These are phyloP conservation scores for Lactarius deliciosus DNA, from an alignment of 768 basidiomycete species.

Conservation along the genomic window DNA sequence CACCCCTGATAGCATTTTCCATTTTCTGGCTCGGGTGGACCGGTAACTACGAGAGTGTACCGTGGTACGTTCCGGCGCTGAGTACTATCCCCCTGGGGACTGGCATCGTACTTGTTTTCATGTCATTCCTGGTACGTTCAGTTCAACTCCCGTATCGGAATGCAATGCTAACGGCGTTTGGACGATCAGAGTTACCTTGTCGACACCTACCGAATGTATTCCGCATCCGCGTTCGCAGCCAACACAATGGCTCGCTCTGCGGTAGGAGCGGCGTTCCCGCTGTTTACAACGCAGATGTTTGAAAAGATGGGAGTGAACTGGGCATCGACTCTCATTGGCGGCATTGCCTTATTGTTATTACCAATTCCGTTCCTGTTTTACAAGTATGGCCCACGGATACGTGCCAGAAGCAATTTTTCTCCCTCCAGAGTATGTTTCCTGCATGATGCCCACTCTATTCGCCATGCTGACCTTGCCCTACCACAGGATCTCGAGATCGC, in stretches of 20 bases:
- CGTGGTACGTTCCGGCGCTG: conserved; percentile 21
- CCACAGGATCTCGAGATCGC: conserved; percentile 3
- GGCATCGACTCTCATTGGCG: conserved; percentile 20
- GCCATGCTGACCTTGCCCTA: not conserved
- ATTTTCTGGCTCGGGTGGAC: conserved; percentile 23
- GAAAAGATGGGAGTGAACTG: conserved; percentile 19
- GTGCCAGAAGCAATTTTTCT: conserved; percentile 15
- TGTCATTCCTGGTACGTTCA: conserved; percentile 19
- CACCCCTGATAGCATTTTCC: conserved; percentile 2
- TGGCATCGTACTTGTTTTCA: conserved; percentile 6
- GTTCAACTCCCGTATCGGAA: not conserved
- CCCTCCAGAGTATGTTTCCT: conserved; percentile 15
- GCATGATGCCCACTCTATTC: not conserved
- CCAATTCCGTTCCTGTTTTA: conserved; percentile 21
- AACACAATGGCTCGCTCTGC: conserved; percentile 15
- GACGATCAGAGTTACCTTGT: conserved; percentile 19
- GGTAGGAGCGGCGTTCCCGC: conserved; percentile 15
- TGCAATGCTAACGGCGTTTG: not conserved
- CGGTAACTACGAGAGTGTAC: conserved; percentile 15
- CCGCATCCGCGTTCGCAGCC: conserved; percentile 21
- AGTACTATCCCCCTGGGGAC: conserved; percentile 14
- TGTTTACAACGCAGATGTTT: conserved; percentile 21
- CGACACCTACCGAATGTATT: conserved; percentile 22
- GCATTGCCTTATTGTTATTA: not conserved
- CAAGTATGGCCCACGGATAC: conserved; percentile 19